Evolutionary conservation across 2,329 filamentous ascomycete species (phyloP).

Genomic region (Neophaeococcomyces aloes): DNA sequence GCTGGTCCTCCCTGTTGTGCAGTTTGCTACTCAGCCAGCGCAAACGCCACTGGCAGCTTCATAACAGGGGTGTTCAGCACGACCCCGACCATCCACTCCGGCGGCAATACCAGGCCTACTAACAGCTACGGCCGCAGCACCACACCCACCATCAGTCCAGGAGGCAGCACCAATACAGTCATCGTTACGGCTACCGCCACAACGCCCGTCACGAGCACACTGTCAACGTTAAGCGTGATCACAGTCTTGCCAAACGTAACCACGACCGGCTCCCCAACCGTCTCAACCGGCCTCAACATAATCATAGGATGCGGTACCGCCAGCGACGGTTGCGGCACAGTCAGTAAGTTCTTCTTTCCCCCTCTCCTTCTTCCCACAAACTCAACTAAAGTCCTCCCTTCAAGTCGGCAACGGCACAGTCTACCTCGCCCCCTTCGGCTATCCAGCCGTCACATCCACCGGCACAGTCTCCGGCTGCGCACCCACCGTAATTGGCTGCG

Average conservation of each 20-base stretch:
- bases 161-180: neutral
- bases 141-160: too few species aligned
- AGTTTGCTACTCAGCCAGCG: slow-evolving; percentile 11
- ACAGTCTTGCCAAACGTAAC: slow-evolving; percentile 1
- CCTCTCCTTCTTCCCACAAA: neutral
- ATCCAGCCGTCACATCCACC: neutral
- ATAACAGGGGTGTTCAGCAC: slow-evolving; percentile 15
- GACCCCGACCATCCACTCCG: slow-evolving; percentile 2
- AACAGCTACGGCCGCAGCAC: too few species aligned
- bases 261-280: neutral
- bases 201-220: neutral
- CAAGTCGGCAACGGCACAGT: slow-evolving; percentile 8
- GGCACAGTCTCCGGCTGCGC: slow-evolving; percentile 6
- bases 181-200: neutral
- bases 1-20: slow-evolving; percentile 17
- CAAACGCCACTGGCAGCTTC: slow-evolving; percentile 12
- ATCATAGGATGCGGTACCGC: slow-evolving; percentile 16
- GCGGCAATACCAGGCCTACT: too few species aligned
- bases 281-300: neutral
- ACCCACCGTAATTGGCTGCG: slow-evolving; percentile 14
- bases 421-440: slow-evolving; percentile 5
- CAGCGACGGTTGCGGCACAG: slow-evolving; percentile 13
- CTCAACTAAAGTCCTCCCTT: neutral
- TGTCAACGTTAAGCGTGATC: neutral
- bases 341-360: slow-evolving; percentile 9